Conservation (phyloP, 2,329 filamentous ascomycete genomes). For the Colletotrichum noveboracense region DNA sequence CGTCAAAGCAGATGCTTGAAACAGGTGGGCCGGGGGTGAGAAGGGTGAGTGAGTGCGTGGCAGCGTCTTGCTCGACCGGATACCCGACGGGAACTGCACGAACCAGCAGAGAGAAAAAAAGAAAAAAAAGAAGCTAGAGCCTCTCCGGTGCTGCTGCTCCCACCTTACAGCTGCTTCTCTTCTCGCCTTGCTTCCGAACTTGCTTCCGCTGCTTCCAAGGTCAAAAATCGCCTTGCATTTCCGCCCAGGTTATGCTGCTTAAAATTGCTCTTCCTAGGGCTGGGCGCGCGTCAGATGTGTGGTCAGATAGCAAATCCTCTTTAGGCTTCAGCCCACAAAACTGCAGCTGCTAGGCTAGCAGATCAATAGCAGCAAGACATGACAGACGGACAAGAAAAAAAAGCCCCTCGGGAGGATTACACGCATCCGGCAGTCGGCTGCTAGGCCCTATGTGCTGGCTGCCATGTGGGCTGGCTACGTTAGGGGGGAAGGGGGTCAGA, state of each 20-base stretch:
- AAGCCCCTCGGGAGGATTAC: background rate
- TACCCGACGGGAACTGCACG: background rate
- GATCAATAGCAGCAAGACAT: background rate
- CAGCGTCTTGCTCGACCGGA: constrained; percentile 7
- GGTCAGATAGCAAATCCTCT: constrained; percentile 4
- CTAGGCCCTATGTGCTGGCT: background rate
- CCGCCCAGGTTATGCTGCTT: background rate
- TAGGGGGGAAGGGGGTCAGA: background rate
- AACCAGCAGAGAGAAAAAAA: background rate
- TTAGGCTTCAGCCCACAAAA: background rate
- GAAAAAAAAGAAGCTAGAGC: background rate
- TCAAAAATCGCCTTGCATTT: background rate
- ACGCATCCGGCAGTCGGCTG: background rate
- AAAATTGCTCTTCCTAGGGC: background rate
- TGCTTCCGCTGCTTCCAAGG: background rate
- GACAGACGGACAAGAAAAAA: background rate
- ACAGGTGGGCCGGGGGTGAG: constrained; percentile 12
- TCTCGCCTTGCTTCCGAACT: background rate
- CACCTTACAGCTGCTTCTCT: background rate
- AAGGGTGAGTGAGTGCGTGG: constrained; percentile 7
- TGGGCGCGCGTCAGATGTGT: constrained; percentile 15
- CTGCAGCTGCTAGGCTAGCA: background rate
- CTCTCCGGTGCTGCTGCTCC: background rate
- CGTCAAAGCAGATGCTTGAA: constrained; percentile 22
- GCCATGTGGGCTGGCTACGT: background rate